Base-by-base conservation (phyloP, 768 basidiomycete species). In the Hygrocybe punicea region DNA sequence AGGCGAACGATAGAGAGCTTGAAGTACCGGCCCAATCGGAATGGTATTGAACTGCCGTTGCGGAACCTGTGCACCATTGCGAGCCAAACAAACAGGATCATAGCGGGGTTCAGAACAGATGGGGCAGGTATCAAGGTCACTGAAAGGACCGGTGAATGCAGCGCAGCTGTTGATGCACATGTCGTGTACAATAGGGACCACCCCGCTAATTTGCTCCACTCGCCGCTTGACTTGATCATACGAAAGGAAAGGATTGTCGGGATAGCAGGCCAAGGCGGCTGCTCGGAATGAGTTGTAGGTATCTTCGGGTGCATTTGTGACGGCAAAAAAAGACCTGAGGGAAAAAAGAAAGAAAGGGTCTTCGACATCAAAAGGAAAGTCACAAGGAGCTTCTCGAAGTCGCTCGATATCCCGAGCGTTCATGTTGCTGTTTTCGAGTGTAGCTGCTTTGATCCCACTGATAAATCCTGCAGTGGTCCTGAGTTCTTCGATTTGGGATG, bases 131-230 rank as follows among this genome's bases (percentile, higher is more conserved):
- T 56, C 39, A 16, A 62, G 51, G 1, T 45, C 33, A 1, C 11
- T 16, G 24, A 50, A 67, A 11, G 64, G 63, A 2, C 65, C 67
- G 1, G 63, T 65, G 33, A 58, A 73, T 6, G 65, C 70, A 36
- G 67, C 51, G 16, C 57, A 54, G 35, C 65, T 62, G 4, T 77
- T 66, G 0, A 64, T 56, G 47, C 79, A 81, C 78, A 81, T 81
- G 55, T 81, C 72, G 13, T 69, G 44, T 0, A 62, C 40, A 4
- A 81, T 60, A 0, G 71, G 44, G 6, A 65, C 40, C 3, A 82
- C 59, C 1, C 77, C 73, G 13, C 64, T 75, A 8, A 76, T 36
- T 8, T 66, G 19, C 10, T 59, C 53, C 8, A 75, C 55, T 1
- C 48, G 39, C 9, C 62, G 39, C 46, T 73, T 65, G 40, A 73